These are phyloP conservation scores for Camellia oleifera DNA, from an alignment of 179 eudicot genomes.

Conservation along the genomic window DNA sequence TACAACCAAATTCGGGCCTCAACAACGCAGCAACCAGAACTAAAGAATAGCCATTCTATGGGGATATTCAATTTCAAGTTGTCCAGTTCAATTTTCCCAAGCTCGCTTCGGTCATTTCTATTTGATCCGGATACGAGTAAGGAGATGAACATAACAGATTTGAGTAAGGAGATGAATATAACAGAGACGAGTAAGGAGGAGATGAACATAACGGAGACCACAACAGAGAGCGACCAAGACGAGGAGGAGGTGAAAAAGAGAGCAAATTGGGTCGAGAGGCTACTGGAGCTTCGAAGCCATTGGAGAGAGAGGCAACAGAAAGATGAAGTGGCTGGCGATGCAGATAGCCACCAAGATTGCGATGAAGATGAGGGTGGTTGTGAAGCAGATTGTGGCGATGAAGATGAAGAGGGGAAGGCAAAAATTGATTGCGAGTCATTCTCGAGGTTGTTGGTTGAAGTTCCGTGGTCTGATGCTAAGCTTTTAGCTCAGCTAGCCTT, in stretches of 20 bases:
- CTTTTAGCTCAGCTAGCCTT: constrained; percentile 61
- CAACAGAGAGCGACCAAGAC: constrained; percentile 10
- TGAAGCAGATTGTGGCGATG: constrained; percentile 40
- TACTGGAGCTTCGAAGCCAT: constrained; percentile 50
- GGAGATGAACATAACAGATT: constrained; percentile 9
- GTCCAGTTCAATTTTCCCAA: constrained; percentile 31
- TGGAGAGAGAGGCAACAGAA: constrained; percentile 47
- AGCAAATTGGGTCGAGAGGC: constrained; percentile 57
- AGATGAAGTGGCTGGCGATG: constrained; percentile 16
- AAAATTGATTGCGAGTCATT: constrained; percentile 40
- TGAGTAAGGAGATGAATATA: neutral
- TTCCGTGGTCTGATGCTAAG: constrained; percentile 65
- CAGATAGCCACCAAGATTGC: constrained; percentile 16
- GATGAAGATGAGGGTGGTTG: constrained; percentile 47
- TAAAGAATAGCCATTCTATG: constrained; percentile 41
- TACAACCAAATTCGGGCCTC: constrained; percentile 30
- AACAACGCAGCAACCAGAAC: constrained; percentile 22
- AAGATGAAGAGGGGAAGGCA: constrained; percentile 25
- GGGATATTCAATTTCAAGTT: constrained; percentile 46
- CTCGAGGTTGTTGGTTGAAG: constrained; percentile 45
- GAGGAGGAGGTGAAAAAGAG: constrained; percentile 30
- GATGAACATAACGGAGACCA: constrained; percentile 1
- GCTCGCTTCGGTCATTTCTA: constrained; percentile 33
- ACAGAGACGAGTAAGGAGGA: constrained; percentile 1
- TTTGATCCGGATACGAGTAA: constrained; percentile 37